Base-by-base conservation (phyloP, 148 eudicot genomes). In the Fagopyrum esculentum region DNA sequence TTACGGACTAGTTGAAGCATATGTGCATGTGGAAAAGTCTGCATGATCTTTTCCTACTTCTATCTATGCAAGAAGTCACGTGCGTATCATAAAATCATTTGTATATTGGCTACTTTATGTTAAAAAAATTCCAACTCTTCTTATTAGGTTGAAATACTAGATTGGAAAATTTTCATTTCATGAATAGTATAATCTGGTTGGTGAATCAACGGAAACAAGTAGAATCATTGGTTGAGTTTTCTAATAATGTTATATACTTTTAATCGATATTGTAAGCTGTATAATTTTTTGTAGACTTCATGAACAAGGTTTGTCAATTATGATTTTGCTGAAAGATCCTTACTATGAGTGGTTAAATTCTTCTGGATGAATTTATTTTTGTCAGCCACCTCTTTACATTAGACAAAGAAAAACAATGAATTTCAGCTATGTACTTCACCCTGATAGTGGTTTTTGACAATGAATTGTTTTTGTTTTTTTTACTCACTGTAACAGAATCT, bases 401-500 rank as follows among this genome's bases (percentile, higher is more conserved):
- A 35, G 46, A 35, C 40, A 35, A 66, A 40, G 40, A 35, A 63
- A 15, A 6, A 35, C 17, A 66, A 35, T 2, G 47, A 43, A 66
- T 40, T 5, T 13, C n/a, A 12, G n/a, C 43, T 11, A 19, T 66
- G 11, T 15, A 40, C 46, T 35, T 66, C 43, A 35, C 19, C 35
- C 43, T 13, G 15, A 43, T 6, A 11, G 19, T 9, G 17, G 13
- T 64, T 64, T 29, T 66, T 40, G 26, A 66, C 15, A 13, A 30
- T 63, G 16, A 35, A 54, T 80, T 19, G 22, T n/a, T 30, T 17
- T 72, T 76, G 45, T 48, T 35, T 75, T 9, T 79, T 59, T 45
- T 76, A 78, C 40, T 35, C 40, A 77, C 6, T 79, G 60, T 63
- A 76, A 83, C 96, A 94, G 98, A 94, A 94, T 84, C 90, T 94